Evolutionary conservation across 495 filamentous ascomycete genomes (phyloP).

Genomic region (Tuber melanosporum): DNA sequence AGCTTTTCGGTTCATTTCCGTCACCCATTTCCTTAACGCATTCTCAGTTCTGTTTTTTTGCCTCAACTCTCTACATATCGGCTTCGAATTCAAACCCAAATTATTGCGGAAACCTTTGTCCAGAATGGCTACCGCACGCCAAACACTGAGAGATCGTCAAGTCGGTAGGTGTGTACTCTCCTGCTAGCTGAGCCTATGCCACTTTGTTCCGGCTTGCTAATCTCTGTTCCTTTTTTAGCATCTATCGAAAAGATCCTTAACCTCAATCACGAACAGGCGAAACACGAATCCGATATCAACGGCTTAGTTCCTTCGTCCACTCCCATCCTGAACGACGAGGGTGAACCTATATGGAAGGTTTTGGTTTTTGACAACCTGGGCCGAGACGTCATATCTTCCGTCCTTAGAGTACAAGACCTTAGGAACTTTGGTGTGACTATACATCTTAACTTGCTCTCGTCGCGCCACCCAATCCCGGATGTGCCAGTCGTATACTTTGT

Average conservation of each 20-base stretch:
- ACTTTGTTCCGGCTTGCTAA: constrained; percentile 17
- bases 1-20: not conserved
- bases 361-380: constrained; percentile 59
- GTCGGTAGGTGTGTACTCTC: constrained; percentile 61
- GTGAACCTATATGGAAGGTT: constrained; percentile 68
- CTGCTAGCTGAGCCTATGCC: constrained; percentile 26
- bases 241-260: constrained; percentile 95
- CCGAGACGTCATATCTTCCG: constrained; percentile 77
- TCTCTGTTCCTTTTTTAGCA: constrained; percentile 51
- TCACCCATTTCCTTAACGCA: not conserved
- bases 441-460: constrained; percentile 83
- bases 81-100: not conserved
- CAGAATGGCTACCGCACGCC: constrained; percentile 64
- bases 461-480: constrained; percentile 86
- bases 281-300: constrained; percentile 52
- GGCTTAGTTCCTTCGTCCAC: constrained; percentile 63
- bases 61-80: not conserved
- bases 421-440: constrained; percentile 92
- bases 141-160: constrained; percentile 90
- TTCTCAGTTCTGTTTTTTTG: not conserved
- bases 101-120: not conserved
- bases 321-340: constrained; percentile 78
- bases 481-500: constrained; percentile 94
- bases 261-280: constrained; percentile 66
- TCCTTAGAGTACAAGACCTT: constrained; percentile 86